Conservation (phyloP, 345 rosid species). For the Corymbia maculata region DNA sequence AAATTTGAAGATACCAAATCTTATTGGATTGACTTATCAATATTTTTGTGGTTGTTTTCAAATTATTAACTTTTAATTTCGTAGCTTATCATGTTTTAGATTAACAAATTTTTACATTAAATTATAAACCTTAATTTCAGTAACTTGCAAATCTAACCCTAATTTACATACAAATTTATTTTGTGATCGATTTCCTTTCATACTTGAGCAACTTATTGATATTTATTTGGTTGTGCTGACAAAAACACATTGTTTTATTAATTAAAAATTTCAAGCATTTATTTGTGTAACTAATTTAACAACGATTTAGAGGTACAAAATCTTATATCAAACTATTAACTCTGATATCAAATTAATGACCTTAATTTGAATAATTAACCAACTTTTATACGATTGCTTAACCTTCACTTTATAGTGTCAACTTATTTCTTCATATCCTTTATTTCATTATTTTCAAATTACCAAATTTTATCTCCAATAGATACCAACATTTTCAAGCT, state of each 20-base stretch:
- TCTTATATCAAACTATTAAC: not conserved
- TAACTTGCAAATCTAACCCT: not conserved
- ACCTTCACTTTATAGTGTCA: fast-evolving
- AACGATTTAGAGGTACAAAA: not conserved
- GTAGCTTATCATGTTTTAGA: not conserved
- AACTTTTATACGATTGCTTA: not conserved
- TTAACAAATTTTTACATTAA: not conserved
- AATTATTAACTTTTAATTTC: not conserved
- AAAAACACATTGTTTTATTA: not conserved
- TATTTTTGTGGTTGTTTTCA: not conserved
- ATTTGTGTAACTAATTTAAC: not conserved
- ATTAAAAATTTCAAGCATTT: not conserved
- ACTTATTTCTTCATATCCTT: not conserved
- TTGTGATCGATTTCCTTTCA: not conserved
- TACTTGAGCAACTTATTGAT: not conserved
- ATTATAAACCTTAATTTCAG: not conserved
- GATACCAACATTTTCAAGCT: not conserved
- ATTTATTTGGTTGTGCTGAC: not conserved
- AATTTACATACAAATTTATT: not conserved
- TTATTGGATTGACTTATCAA: not conserved
- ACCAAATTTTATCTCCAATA: not conserved
- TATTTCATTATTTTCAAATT: not conserved
- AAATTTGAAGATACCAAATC: not conserved
- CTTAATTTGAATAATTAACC: not conserved
- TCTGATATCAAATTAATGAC: not conserved